A percentile compares a stretch with the other conserved stretches of the same genome.
Evolutionary conservation across 208 protist genomes (phyloP).

Genomic region (Leishmania braziliensis): DNA sequence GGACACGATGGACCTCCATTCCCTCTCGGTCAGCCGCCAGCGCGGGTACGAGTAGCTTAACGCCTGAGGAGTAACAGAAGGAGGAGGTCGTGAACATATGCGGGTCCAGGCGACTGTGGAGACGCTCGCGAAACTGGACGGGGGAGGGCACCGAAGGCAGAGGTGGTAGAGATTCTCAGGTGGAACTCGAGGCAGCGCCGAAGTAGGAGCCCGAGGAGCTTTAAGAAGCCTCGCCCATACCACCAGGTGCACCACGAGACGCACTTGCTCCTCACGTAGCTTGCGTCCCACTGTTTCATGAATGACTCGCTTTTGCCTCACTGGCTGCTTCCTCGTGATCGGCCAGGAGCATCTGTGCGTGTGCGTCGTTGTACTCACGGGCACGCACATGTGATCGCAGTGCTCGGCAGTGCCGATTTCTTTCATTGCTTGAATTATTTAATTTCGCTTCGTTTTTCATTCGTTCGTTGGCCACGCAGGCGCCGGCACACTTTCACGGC

Average conservation of each 20-base stretch:
- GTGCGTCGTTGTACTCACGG: background rate
- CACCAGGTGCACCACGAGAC: background rate
- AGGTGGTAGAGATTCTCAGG: background rate
- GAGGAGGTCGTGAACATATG: background rate
- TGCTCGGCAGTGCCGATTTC: background rate
- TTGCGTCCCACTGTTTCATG: background rate
- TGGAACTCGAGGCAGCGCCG: conserved; percentile 7
- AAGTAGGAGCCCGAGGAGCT: background rate
- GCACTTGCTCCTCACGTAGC: background rate
- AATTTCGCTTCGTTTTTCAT: background rate
- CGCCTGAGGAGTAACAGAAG: conserved; percentile 1
- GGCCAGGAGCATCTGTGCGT: background rate
- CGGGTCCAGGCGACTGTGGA: conserved; percentile 8
- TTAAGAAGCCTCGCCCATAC: too few species aligned
- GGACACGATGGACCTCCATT: conserved; percentile 10
- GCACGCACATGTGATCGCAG: background rate
- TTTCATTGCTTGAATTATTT: too few species aligned
- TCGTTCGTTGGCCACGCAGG: too few species aligned
- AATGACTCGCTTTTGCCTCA: too few species aligned
- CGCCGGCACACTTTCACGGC: background rate
- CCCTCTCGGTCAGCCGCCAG: conserved; percentile 7
- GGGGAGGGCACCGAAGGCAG: background rate
- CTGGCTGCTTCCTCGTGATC: background rate
- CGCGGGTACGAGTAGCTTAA: conserved; percentile 5
- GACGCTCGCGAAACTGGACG: background rate